Base-by-base conservation (phyloP, 1,284 basidiomycete species). In the Tylopilus orsonianus region DNA sequence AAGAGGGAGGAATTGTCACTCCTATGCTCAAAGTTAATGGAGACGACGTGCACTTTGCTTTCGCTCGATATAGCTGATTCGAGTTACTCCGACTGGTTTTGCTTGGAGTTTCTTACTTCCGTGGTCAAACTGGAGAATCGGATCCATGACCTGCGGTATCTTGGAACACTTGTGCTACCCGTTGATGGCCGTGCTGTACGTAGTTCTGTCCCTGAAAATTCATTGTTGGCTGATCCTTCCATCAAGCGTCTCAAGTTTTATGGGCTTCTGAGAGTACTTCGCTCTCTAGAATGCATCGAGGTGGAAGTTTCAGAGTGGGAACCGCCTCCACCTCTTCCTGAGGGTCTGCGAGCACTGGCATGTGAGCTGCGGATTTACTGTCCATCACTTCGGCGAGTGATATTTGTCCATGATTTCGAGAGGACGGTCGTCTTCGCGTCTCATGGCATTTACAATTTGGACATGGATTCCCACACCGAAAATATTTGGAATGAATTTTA, bases 281-380 rank as follows among this genome's bases (percentile, higher is more conserved):
- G 66, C 4, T 65, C 62, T 20, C 69, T 85, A 10, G 68, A 73
- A 52, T 80, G 77, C 50, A 57, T 82, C 35, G 83, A 85, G 53
- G 66, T 85, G 13, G 83, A 85, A 33, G 71, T 85, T 19, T 77
- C 78, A 13, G 75, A 78, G 39, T 86, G 83, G 83, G 72, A 74
- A 5, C 83, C 83, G 6, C 62, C 76, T 4, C 83, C 80, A 8
- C 63, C 69, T 16, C 69, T 75, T 36, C 70, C 71, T 2, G 65
- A 73, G 10, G 82, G 81, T 1, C 64, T 82, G 40, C 75, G 80
- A 12, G 79, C 80, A 3, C 65, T 85, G 8, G 75, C 75, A 4
- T 73, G 71, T 46, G 83, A 85, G 62, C 61, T 85, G 40, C 73
- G 77, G 24, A 61, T 85, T 12, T 85, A 85, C 56, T 78, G 74